phyloP scores from a whole-genome alignment of 306 rosid genomes.

The Acacia acuminata region DNA sequence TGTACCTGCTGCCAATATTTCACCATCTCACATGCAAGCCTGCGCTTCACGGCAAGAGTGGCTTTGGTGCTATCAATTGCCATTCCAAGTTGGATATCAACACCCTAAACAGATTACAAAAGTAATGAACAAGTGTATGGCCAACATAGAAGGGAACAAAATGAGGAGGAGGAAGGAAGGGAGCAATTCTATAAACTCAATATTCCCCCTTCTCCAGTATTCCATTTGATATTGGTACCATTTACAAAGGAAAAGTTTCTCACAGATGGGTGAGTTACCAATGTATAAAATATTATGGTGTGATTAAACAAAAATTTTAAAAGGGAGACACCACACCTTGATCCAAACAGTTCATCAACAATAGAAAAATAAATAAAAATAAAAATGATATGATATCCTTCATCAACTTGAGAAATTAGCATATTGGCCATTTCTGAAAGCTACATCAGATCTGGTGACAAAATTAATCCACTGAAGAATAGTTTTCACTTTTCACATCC shows the following conservation, averaged over 20 bases:
- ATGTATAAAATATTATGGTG: not conserved
- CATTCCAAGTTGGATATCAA: conserved; percentile 95
- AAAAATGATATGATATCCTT: not conserved
- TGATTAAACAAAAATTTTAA: conserved; percentile 18
- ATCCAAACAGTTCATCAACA: not conserved
- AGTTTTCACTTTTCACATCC: not conserved
- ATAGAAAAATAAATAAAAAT: not conserved
- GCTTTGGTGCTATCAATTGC: conserved; percentile 98
- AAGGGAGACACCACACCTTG: conserved; percentile 8
- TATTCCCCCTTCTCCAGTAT: conserved; percentile 16
- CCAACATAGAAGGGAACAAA: conserved; percentile 5
- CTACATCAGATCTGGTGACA: not conserved
- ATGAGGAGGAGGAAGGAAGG: not conserved
- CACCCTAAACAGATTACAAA: conserved; percentile 59
- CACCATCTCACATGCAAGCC: conserved; percentile 98
- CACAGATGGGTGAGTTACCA: not conserved
- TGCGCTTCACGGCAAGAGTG: conserved; percentile 97
- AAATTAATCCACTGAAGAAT: not conserved
- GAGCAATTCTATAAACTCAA: conserved; percentile 15
- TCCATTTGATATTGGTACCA: not conserved
- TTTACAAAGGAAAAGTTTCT: not conserved
- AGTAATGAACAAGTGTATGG: conserved; percentile 16
- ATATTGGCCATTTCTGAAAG: not conserved
- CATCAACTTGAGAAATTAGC: not conserved
- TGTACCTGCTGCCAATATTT: conserved; percentile 98